phyloP scores from a whole-genome alignment of 805 yeast species.

The Lachancea kluyveri region DNA sequence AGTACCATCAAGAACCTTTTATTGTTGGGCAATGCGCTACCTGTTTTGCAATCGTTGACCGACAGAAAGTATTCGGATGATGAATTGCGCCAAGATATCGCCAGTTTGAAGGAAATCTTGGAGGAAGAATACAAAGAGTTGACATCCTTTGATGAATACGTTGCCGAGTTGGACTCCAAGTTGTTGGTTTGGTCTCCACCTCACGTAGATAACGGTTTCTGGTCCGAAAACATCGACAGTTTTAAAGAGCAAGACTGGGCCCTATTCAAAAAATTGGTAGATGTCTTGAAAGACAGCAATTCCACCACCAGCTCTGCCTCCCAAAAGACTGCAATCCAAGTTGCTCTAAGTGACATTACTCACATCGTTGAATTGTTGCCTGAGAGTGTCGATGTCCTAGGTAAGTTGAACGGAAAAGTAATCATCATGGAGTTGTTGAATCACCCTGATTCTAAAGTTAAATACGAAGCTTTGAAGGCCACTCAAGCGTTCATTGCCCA shows the following conservation, averaged over 20 bases:
- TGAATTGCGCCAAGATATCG: conserved; percentile 73
- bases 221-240: conserved; percentile 73
- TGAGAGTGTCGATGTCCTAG: conserved; percentile 50
- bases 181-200: conserved; percentile 86
- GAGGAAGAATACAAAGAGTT: conserved; percentile 68
- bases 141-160: conserved; percentile 90
- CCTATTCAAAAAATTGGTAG: conserved; percentile 55
- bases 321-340: conserved; percentile 41
- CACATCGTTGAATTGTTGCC: conserved; percentile 56
- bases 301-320: conserved; percentile 29
- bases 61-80: conserved; percentile 94
- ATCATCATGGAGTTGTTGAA: conserved; percentile 80
- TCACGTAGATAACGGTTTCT: conserved; percentile 80
- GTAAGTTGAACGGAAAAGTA: conserved; percentile 58
- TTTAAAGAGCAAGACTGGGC: conserved; percentile 79
- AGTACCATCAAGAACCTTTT: conserved; percentile 59
- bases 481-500: conserved; percentile 92
- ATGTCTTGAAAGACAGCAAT: conserved; percentile 37
- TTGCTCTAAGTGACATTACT: conserved; percentile 62
- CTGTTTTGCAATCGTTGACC: conserved; percentile 58
- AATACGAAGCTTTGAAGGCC: conserved; percentile 91
- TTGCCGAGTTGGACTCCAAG: conserved; percentile 75
- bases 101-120: conserved; percentile 49
- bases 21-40: conserved; percentile 69
- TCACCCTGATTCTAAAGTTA: conserved; percentile 76